Evolutionary conservation across 345 rosid species (phyloP).

Genomic region (Hibiscus mutabilis): DNA sequence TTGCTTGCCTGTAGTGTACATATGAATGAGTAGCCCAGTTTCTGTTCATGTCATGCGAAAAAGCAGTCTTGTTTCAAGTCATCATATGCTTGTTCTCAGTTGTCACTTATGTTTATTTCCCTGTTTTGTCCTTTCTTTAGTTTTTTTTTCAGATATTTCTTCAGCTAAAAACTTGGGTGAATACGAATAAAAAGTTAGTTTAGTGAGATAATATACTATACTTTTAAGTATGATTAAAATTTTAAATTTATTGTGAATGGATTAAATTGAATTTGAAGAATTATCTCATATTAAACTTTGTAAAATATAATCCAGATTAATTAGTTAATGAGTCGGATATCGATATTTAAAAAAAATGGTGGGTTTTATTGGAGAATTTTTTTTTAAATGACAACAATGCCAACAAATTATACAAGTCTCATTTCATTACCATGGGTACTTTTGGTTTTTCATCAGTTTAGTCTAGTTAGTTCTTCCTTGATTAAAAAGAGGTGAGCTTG

Average conservation of each 20-base stretch:
- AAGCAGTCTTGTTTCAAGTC: constrained; percentile 16
- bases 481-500: too few relatives aligned
- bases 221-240: too few relatives aligned
- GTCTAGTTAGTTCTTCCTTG: too few relatives aligned
- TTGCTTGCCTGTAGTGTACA: not conserved
- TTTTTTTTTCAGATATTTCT: not conserved
- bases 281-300: too few relatives aligned
- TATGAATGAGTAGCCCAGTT: constrained; percentile 35
- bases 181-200: too few relatives aligned
- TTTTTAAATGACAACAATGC: constrained; percentile 15
- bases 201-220: too few relatives aligned
- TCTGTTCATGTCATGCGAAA: constrained; percentile 25
- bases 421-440: not conserved
- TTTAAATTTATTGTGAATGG: too few relatives aligned
- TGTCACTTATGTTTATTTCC: not conserved
- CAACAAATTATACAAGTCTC: not conserved
- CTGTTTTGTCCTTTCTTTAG: not conserved
- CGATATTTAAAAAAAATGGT: too few relatives aligned
- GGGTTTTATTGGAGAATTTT: not conserved
- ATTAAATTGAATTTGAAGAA: too few relatives aligned
- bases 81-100: constrained; percentile 17
- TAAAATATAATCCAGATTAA: too few relatives aligned
- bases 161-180: too few relatives aligned
- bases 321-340: too few relatives aligned
- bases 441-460: not conserved